phyloP scores from a whole-genome alignment of 495 filamentous ascomycete genomes.

The Penicillium coprophilum region DNA sequence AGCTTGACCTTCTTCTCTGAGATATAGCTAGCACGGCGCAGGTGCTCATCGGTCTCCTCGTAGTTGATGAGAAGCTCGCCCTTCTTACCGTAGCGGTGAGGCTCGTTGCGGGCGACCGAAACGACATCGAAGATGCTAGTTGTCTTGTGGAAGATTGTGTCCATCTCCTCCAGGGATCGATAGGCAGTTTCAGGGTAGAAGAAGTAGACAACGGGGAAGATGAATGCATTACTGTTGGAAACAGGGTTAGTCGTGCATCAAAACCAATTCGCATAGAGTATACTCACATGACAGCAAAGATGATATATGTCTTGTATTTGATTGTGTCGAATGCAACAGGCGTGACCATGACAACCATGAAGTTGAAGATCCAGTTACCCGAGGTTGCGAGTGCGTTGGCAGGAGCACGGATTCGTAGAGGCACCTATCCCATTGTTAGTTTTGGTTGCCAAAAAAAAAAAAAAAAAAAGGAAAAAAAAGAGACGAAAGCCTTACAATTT shows the following conservation, averaged over 20 bases:
- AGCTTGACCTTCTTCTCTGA: slow-evolving; percentile 28
- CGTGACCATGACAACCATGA: slow-evolving; percentile 69
- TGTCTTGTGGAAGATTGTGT: slow-evolving; percentile 66
- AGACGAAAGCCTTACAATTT: slow-evolving; percentile 50
- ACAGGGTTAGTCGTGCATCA: slow-evolving; percentile 3
- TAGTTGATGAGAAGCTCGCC: slow-evolving; percentile 64
- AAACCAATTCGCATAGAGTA: not conserved
- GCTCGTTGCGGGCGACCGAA: slow-evolving; percentile 54
- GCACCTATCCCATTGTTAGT: slow-evolving; percentile 36
- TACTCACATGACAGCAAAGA: slow-evolving; percentile 69
- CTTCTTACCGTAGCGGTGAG: slow-evolving; percentile 65
- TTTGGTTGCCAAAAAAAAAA: not conserved
- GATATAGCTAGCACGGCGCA: slow-evolving; percentile 30
- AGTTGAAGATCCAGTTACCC: slow-evolving; percentile 50
- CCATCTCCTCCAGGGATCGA: slow-evolving; percentile 73
- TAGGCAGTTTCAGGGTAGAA: slow-evolving; percentile 76
- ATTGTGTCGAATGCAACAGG: slow-evolving; percentile 68
- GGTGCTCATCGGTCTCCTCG: slow-evolving; percentile 51
- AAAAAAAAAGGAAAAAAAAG: not conserved
- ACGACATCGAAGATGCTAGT: slow-evolving; percentile 55
- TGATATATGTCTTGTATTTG: slow-evolving; percentile 70
- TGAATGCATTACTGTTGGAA: slow-evolving; percentile 58
- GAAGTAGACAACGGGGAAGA: slow-evolving; percentile 69
- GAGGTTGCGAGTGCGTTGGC: slow-evolving; percentile 70
- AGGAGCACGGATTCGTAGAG: slow-evolving; percentile 68